Base-by-base conservation (phyloP, 805 yeast species). In the Zygoascus ofunaensis region DNA sequence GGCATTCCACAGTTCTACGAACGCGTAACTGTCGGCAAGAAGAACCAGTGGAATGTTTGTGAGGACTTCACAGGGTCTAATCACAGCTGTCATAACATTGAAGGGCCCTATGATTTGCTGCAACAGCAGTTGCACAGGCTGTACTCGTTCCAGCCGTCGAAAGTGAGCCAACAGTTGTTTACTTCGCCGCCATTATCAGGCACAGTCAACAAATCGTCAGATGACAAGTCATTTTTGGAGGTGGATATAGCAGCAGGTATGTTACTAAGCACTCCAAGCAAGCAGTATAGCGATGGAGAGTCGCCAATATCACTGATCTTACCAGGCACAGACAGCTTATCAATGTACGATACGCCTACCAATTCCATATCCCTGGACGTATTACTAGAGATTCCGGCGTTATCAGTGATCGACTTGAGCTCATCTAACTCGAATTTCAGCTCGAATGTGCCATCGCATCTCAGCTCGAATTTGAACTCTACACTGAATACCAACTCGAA, bases 71-170 rank as follows among this genome's bases (percentile, higher is more conserved):
- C 55, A 4, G 49, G 12, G 12, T 26, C 30, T 26, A 38, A 30
- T 22, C 38, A 20, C 18, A 17, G 20, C 14, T 20, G 43, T 2
- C 55, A 52, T 32, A n/a, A 30, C 3, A n/a, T 52, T 14, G 36
- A 44, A 10, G 55, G 55, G 1, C 49, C 47, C 14, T 41, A 45
- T 38, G 23, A 12, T 5, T 37, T 39, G 37, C 35, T 52, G 10
- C 47, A 47, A 23, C 34, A 34, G 17, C 48, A 46, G 37, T 34
- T 52, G 41, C n/a, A 37, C 21, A 40, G 39, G 15, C 34, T 52
- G 7, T 50, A 48, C 34, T 38, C 51, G 5, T 50, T 46, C 39
- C 54, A 49, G 37, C 54, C 54, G 2, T 32, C 52, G 4, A 50
- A 50, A 39, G 40, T 49, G n/a, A 34, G 41, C 4, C 39, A 34